Percentiles rank a stretch among this genome's conserved stretches.
These are phyloP conservation scores for Tilletia indica DNA, from an alignment of 1,284 basidiomycete genomes.

Conservation along the genomic window DNA sequence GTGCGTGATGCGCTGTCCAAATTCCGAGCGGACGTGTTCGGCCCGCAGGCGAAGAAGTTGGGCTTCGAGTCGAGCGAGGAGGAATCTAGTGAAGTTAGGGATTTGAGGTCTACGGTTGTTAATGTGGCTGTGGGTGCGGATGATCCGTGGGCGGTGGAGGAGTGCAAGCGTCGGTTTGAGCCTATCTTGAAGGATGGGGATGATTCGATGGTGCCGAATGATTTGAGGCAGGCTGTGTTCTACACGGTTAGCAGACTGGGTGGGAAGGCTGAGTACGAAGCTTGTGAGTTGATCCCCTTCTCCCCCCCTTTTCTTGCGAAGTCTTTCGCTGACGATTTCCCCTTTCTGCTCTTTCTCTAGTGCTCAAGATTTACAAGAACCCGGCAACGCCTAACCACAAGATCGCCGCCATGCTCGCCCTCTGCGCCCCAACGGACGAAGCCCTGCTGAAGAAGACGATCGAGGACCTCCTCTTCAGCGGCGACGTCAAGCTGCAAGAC, in stretches of 20 bases:
- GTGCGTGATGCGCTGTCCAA: constrained; percentile 58
- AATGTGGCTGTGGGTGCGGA: constrained; percentile 63
- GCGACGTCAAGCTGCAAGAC: constrained; percentile 57
- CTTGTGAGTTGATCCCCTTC: constrained; percentile 7
- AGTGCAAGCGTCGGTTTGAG: constrained; percentile 73
- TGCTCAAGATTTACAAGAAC: constrained; percentile 68
- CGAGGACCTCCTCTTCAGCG: constrained; percentile 38
- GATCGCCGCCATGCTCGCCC: constrained; percentile 54
- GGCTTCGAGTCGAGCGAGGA: constrained; percentile 73
- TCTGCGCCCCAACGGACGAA: constrained; percentile 47
- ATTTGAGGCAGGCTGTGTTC: constrained; percentile 47
- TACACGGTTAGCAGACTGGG: constrained; percentile 67
- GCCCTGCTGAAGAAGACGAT: constrained; percentile 54
- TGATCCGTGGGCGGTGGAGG: constrained; percentile 56
- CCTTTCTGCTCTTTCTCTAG: constrained; percentile 11
- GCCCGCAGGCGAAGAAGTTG: constrained; percentile 73
- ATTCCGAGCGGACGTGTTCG: constrained; percentile 64
- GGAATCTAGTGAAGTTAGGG: constrained; percentile 72
- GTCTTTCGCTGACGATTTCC: constrained; percentile 19
- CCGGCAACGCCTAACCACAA: constrained; percentile 60
- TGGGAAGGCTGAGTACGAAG: constrained; percentile 69
- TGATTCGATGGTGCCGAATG: constrained; percentile 71
- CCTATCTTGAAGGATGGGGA: constrained; percentile 72
- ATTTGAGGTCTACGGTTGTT: constrained; percentile 77
- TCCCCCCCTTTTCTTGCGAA: not conserved